These are phyloP conservation scores for Aspergillus sp. DNA, from an alignment of 2,329 filamentous ascomycete species.

Conservation along the genomic window DNA sequence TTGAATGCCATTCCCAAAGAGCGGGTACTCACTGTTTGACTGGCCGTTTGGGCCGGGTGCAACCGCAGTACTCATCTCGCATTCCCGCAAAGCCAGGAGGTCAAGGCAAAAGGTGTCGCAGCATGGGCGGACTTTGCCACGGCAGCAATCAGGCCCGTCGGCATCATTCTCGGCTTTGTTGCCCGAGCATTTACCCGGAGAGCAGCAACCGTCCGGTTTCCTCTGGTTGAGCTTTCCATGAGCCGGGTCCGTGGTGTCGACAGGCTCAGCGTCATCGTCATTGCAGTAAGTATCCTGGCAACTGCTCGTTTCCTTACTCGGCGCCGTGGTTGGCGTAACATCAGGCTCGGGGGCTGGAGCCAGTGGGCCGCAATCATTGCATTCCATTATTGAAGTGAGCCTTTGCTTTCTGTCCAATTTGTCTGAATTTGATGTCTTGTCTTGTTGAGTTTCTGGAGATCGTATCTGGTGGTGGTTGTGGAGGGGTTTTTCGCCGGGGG, in stretches of 20 bases:
- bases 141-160: background rate
- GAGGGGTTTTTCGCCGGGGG: too few species aligned
- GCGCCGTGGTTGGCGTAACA: background rate
- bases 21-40: too few species aligned
- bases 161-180: background rate
- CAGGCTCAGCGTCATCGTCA: background rate
- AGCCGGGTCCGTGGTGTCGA: too few species aligned
- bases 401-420: background rate
- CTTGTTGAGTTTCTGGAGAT: background rate
- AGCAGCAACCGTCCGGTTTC: too few species aligned
- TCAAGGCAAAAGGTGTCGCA: conserved; percentile 47
- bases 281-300: background rate
- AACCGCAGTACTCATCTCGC: conserved; percentile 11
- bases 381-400: background rate
- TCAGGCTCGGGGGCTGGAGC: background rate
- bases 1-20: too few species aligned
- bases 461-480: too few species aligned
- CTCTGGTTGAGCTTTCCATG: too few species aligned
- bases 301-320: background rate
- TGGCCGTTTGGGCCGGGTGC: background rate
- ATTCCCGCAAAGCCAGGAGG: conserved; percentile 47
- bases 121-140: conserved; percentile 39
- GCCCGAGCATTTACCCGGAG: background rate
- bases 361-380: background rate
- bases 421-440: background rate